Evolutionary conservation across 1,139 yeast genomes (phyloP).

Genomic region (Saccharomycopsis hybrid): DNA sequence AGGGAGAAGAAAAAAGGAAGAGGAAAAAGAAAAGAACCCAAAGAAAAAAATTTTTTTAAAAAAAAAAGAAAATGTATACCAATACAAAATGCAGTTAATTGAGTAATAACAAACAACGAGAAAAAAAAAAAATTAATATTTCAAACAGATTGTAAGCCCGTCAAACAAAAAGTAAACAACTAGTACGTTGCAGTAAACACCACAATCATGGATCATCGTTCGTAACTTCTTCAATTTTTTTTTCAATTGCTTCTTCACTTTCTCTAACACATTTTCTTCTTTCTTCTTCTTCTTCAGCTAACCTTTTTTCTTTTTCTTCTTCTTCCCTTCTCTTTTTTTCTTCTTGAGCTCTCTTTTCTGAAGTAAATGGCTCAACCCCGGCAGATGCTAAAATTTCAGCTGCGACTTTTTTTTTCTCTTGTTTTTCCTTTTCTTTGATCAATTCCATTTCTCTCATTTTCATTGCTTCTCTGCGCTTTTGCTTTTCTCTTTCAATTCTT

Average conservation of each 20-base stretch:
- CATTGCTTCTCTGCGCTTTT: not conserved
- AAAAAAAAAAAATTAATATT: not conserved
- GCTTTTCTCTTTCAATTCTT: constrained; percentile 7
- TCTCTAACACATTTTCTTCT: too few relatives aligned
- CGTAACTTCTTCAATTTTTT: too few relatives aligned
- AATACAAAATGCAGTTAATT: too few relatives aligned
- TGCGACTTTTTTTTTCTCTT: not conserved
- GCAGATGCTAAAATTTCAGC: not conserved
- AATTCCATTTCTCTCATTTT: not conserved
- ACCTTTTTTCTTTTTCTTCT: not conserved
- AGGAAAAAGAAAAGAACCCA: too few relatives aligned
- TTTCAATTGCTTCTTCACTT: too few relatives aligned
- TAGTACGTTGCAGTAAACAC: too few relatives aligned
- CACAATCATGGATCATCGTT: too few relatives aligned
- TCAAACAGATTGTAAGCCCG: not conserved
- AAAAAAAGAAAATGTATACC: too few relatives aligned
- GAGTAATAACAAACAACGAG: not conserved
- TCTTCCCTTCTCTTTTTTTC: not conserved
- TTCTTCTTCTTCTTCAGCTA: too few relatives aligned
- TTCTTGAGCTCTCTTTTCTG: not conserved
- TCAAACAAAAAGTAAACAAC: not conserved
- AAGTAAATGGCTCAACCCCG: too few relatives aligned
- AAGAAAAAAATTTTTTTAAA: too few relatives aligned
- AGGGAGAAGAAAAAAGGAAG: too few relatives aligned
- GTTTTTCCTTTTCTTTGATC: not conserved